Evolutionary conservation across 345 rosid genomes (phyloP), one percentile per base, ranked within the genome.

Genomic region (Eucalyptus sp.): DNA sequence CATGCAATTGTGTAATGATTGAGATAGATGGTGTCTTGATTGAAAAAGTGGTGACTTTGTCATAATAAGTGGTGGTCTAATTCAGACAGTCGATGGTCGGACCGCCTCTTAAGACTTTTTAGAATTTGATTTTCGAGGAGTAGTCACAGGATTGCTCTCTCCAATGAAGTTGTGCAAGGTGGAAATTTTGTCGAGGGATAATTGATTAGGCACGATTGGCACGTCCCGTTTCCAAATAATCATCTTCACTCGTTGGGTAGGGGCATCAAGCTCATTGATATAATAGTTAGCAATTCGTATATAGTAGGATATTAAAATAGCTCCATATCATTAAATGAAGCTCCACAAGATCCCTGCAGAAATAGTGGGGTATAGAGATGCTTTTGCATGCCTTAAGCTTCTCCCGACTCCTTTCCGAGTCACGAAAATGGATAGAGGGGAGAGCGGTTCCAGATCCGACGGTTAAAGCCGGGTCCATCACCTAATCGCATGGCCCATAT

Each of bases 71-170:
- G 37, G 20, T 2, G 41, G 10, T 64, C 37, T n/a, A 14, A n/a
- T 7, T n/a, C 3, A 64, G 6, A 13, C 3, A 13, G 0, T 5
- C 14, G 4, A 2, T 3, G 10, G 1, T 64, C 16, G 8, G 37
- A n/a, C 76, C 3, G 18, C 10, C 18, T n/a, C 20, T 13, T n/a
- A 64, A 64, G 76, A 64, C 76, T 0, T 14, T n/a, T 8, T 2
- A 33, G 76, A n/a, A 64, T 64, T 64, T 14, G 41, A 64, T 14
- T n/a, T n/a, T 64, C 0, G 5, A 64, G 41, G 1, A 64, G 41
- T 7, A 64, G 10, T 64, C 18, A n/a, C 1, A 14, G 1, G 16
- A 18, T n/a, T n/a, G 76, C 76, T 64, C 41, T n/a, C 3, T 64
- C 2, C 10, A 7, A 14, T 14, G 37, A 2, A n/a, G 33, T n/a